Base-by-base conservation (phyloP, 306 rosid genomes). In the Gynostemma pentaphyllum region DNA sequence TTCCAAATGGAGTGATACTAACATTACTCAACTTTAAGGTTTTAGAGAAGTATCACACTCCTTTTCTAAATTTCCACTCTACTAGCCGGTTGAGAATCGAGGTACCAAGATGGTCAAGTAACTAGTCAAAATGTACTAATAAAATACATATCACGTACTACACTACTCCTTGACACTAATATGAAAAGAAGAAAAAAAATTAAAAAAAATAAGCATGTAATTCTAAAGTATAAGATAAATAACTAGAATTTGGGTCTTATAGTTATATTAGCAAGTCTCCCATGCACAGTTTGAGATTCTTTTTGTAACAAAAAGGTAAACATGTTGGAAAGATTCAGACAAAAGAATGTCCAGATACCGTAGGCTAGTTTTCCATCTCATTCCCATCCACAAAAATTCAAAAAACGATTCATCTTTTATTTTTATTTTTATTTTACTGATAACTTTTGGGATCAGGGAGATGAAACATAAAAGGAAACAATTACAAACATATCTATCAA, bases 401-500 rank as follows among this genome's bases (percentile, higher is more conserved):
- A 61, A 40, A 61, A 61, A 61, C n/a, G 49, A 41, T 61, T 61
- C 66, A 2, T 7, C 7, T 32, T 22, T 30, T 14, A 40, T 61
- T 30, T 41, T 37, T 15, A 61, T 40, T 39, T 39, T 61, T 36
- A 40, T 48, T 34, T 24, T 3, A 23, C 36, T 61, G 66, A 39
- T 41, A 39, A 1, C 66, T 40, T 61, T 40, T 41, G 23, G 37
- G 66, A 11, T 61, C 49, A 41, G 49, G 37, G 39, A 61, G 34
- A 60, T 48, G 23, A 30, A 54, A 19, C 50, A 24, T 40, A 60
- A 60, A 61, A 61, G 50, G 49, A 41, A 61, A 15, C 15, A 61
- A 41, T 36, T 39, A 21, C 24, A 41, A 61, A 41, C 66, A 42
- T 24, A 61, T 61, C 66, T 61, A 50, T 41, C 66, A 61, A n/a